Conservation (phyloP, 2,329 filamentous ascomycete species). For the Truncatella angustata region DNA sequence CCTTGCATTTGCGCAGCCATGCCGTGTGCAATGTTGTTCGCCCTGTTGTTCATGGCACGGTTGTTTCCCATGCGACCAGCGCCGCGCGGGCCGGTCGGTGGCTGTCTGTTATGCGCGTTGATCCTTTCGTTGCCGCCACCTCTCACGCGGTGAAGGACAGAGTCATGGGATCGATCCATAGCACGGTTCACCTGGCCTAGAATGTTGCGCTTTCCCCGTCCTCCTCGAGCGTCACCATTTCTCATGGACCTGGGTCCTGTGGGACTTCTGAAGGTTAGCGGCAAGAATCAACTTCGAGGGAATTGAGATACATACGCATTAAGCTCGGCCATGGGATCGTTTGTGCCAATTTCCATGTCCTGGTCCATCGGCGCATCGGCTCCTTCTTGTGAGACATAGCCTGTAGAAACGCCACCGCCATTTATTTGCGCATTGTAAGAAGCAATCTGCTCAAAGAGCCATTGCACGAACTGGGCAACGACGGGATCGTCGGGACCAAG, state of each 20-base stretch:
- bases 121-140: slow-evolving; percentile 74
- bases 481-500: slow-evolving; percentile 80
- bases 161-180: slow-evolving; percentile 75
- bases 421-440: slow-evolving; percentile 62
- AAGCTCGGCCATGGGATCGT: slow-evolving; percentile 44
- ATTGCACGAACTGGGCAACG: slow-evolving; percentile 79
- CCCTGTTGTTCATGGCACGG: slow-evolving; percentile 50
- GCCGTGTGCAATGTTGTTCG: slow-evolving; percentile 49
- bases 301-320: slow-evolving; percentile 53
- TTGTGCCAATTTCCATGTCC: slow-evolving; percentile 68
- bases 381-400: slow-evolving; percentile 27
- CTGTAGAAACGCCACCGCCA: slow-evolving; percentile 35
- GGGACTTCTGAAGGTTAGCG: slow-evolving; percentile 61
- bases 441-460: slow-evolving; percentile 89
- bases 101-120: slow-evolving; percentile 70
- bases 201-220: slow-evolving; percentile 77
- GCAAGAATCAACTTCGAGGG: slow-evolving; percentile 13
- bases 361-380: slow-evolving; percentile 40
- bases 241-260: slow-evolving; percentile 96
- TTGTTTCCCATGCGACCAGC: slow-evolving; percentile 37
- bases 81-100: slow-evolving; percentile 69
- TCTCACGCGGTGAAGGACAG: slow-evolving; percentile 77
- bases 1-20: slow-evolving; percentile 39
- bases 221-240: slow-evolving; percentile 45
- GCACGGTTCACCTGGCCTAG: slow-evolving; percentile 81